phyloP scores from a whole-genome alignment of 169 alveolate species.

The Eimeria brunetti region DNA sequence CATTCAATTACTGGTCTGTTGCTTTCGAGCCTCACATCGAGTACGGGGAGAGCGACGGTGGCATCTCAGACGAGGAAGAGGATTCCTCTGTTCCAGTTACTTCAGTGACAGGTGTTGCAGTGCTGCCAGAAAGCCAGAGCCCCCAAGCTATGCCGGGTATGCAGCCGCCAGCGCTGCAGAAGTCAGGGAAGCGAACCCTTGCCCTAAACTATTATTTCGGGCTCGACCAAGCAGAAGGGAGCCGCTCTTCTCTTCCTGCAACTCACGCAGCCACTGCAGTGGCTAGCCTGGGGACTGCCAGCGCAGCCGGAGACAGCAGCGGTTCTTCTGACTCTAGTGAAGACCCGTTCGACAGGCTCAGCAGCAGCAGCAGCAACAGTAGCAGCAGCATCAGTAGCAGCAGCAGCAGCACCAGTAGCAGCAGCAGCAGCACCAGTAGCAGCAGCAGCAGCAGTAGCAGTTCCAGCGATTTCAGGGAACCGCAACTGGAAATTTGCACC shows the following conservation, averaged over 20 bases:
- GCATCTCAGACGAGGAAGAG: conserved; percentile 64
- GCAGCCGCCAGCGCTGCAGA: background rate
- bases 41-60: conserved; percentile 43
- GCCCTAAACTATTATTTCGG: conserved; percentile 66
- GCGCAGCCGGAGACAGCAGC: conserved; percentile 34
- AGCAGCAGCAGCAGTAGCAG: conserved; percentile 38
- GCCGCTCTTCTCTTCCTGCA: background rate
- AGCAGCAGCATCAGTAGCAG: conserved; percentile 17
- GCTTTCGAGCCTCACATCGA: conserved; percentile 58
- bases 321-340: conserved; percentile 34
- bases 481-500: conserved; percentile 7
- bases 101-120: conserved; percentile 8
- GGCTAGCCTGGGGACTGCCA: background rate
- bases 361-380: conserved; percentile 38
- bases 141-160: background rate
- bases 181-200: conserved; percentile 26
- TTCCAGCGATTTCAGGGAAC: conserved; percentile 6
- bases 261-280: conserved; percentile 29
- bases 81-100: background rate
- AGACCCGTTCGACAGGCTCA: conserved; percentile 16
- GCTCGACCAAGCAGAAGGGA: conserved; percentile 35
- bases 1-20: conserved; percentile 78
- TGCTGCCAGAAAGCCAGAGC: conserved; percentile 1
- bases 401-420: background rate
- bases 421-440: conserved; percentile 32